Conservation (phyloP, 352 stramenopile species). For the Pythium scleroteichum region DNA sequence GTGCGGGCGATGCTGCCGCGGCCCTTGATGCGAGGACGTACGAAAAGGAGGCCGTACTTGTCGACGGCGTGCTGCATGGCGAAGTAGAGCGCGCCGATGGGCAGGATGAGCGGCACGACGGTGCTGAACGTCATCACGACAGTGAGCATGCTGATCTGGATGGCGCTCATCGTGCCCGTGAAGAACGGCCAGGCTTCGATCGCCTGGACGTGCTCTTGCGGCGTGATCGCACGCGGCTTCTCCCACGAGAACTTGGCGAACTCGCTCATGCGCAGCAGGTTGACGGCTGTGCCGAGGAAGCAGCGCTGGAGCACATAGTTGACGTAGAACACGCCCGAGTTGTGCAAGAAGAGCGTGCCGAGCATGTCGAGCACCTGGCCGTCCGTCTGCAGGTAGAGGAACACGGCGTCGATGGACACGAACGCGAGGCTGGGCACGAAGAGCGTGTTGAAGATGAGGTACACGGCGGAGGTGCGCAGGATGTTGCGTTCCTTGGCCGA, state of each 20-base stretch:
- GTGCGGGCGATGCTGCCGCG: slow-evolving; percentile 81
- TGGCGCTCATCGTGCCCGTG: slow-evolving; percentile 78
- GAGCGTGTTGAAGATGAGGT: slow-evolving; percentile 89
- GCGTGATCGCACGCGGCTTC: slow-evolving; percentile 76
- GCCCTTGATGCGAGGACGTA: slow-evolving; percentile 83
- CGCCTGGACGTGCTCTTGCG: slow-evolving; percentile 62
- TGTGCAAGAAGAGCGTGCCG: slow-evolving; percentile 83
- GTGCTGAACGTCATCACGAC: slow-evolving; percentile 86
- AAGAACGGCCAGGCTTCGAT: slow-evolving; percentile 83
- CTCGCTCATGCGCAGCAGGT: slow-evolving; percentile 74
- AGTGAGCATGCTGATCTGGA: slow-evolving; percentile 85
- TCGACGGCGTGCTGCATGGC: slow-evolving; percentile 82
- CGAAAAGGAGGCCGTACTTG: slow-evolving; percentile 82
- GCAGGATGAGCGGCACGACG: slow-evolving; percentile 82
- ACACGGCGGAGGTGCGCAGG: slow-evolving; percentile 72
- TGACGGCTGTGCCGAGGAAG: slow-evolving; percentile 79
- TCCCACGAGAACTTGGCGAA: slow-evolving; percentile 81
- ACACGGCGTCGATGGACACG: slow-evolving; percentile 82
- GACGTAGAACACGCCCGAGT: slow-evolving; percentile 89
- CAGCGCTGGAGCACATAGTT: slow-evolving; percentile 85
- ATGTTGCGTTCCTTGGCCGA: slow-evolving; percentile 85
- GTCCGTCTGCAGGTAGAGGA: slow-evolving; percentile 75
- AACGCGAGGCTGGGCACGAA: slow-evolving; percentile 86
- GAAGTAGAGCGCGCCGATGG: slow-evolving; percentile 81
- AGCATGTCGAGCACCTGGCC: slow-evolving; percentile 80